These are phyloP conservation scores for Vachellia collinsii DNA, from an alignment of 306 rosid species.

Conservation along the genomic window DNA sequence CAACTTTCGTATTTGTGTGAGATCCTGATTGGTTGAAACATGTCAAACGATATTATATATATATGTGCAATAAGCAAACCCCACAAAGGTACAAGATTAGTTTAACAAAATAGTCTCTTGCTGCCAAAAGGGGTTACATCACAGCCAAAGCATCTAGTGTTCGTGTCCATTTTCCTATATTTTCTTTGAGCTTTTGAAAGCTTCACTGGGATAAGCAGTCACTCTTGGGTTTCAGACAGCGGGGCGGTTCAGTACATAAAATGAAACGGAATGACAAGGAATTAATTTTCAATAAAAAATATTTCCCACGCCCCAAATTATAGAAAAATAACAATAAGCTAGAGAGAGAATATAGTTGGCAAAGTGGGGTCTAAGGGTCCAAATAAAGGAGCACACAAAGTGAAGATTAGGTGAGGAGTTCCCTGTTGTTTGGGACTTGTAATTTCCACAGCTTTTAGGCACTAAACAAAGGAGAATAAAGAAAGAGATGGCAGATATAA, in stretches of 20 bases:
- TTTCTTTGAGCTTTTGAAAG: neutral
- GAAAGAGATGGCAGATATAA: neutral
- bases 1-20: too few relatives aligned
- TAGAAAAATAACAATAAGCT: neutral
- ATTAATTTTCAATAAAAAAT: neutral
- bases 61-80: constrained; percentile 34
- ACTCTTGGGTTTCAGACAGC: neutral
- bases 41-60: constrained; percentile 49
- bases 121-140: constrained; percentile 66
- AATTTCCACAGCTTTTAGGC: constrained; percentile 31
- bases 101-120: constrained; percentile 59
- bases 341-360: neutral
- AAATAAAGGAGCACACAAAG: constrained; percentile 36
- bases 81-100: constrained; percentile 48
- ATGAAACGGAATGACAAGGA: neutral
- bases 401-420: constrained; percentile 49
- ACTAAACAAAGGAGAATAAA: constrained; percentile 25
- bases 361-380: constrained; percentile 1
- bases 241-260: neutral
- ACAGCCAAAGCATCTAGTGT: constrained; percentile 53
- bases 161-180: constrained; percentile 19
- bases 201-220: neutral
- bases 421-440: constrained; percentile 27
- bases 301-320: neutral
- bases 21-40: constrained; percentile 44